These are phyloP conservation scores for Rhodotorula toruloides DNA, from an alignment of 768 basidiomycete species.

Conservation along the genomic window DNA sequence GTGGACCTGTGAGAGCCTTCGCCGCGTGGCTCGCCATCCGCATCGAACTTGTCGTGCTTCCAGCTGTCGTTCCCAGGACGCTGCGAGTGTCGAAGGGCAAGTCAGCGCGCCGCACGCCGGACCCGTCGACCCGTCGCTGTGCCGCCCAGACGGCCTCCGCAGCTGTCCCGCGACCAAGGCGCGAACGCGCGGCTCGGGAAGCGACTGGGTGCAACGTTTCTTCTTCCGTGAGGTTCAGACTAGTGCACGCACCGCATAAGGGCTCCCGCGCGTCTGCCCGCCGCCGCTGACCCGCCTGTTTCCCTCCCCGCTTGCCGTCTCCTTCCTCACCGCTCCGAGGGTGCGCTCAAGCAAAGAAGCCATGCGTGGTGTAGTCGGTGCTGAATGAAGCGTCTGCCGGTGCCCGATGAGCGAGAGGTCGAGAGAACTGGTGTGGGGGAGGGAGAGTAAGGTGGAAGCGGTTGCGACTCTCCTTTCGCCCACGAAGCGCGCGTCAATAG, in stretches of 20 bases:
- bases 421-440: no score
- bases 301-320: no score
- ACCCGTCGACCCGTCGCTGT: no score
- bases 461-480: no score
- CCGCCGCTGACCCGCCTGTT: neutral
- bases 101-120: no score
- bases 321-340: neutral
- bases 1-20: neutral
- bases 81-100: neutral
- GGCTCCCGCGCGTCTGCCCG: neutral
- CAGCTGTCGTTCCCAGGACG: constrained; percentile 17
- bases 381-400: no score
- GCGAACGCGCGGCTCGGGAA: no score
- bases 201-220: neutral
- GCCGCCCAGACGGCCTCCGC: neutral
- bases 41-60: constrained; percentile 29
- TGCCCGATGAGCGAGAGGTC: no score
- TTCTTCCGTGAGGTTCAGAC: neutral
- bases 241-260: neutral
- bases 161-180: no score
- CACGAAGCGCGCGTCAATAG: no score
- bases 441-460: no score
- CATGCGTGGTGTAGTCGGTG: no score
- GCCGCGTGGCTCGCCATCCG: neutral
- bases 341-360: constrained; percentile 9